Evolutionary conservation across 2,329 filamentous ascomycete species (phyloP).

Genomic region (Xenosphaeropsis pyriputrescens): DNA sequence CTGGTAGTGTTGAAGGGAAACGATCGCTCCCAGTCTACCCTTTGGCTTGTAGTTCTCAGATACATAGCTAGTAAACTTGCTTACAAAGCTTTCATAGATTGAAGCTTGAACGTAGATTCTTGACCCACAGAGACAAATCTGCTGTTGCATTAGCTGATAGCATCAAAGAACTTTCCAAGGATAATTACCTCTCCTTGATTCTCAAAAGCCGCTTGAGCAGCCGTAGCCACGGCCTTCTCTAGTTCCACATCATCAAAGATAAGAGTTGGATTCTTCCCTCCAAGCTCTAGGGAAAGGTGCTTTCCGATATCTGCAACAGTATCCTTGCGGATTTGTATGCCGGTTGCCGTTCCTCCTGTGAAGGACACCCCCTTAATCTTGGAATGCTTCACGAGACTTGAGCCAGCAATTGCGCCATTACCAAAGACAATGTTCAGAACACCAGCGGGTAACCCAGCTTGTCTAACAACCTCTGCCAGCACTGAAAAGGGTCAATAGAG

Average conservation of each 20-base stretch:
- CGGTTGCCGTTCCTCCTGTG: conserved; percentile 19
- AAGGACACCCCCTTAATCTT: conserved; percentile 18
- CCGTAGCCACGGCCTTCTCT: conserved; percentile 23
- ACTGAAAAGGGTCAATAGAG: conserved; percentile 1
- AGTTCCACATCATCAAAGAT: conserved; percentile 27
- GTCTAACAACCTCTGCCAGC: conserved; percentile 12
- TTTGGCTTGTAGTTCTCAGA: conserved; percentile 1
- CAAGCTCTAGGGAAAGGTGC: conserved; percentile 23
- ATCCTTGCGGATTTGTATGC: conserved; percentile 16
- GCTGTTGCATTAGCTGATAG: too few species aligned
- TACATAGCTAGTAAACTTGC: conserved; percentile 2
- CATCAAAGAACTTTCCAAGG: not conserved
- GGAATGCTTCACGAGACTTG: conserved; percentile 4
- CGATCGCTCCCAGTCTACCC: conserved; percentile 1
- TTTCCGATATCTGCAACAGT: conserved; percentile 19
- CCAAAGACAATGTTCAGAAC: conserved; percentile 20
- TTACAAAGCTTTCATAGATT: conserved; percentile 5
- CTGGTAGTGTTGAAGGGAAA: conserved; percentile 3
- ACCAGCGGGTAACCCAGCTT: conserved; percentile 14
- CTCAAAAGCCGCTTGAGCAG: conserved; percentile 27
- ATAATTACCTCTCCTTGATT: conserved; percentile 17
- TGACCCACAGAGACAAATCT: conserved; percentile 19
- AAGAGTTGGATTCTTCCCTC: conserved; percentile 25
- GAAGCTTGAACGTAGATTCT: conserved; percentile 7
- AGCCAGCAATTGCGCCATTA: conserved; percentile 12